These are phyloP conservation scores for Entomortierella parvispora DNA, from an alignment of 192 early-diverging fungal species.

Conservation along the genomic window DNA sequence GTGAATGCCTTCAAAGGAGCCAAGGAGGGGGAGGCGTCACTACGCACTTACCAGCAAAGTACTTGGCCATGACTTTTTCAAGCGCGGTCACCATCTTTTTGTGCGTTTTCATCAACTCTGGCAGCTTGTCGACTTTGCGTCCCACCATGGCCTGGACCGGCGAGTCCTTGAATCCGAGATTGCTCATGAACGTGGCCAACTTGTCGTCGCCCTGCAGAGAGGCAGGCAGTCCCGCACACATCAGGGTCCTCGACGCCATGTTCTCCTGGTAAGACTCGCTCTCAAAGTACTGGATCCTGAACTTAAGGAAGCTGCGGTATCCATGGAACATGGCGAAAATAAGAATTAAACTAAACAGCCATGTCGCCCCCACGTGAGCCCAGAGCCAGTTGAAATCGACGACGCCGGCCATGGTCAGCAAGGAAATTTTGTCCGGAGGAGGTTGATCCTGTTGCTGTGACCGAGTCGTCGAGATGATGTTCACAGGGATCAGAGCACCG, in stretches of 20 bases:
- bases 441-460: constrained; percentile 18
- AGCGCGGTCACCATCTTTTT: constrained; percentile 69
- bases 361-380: constrained; percentile 68
- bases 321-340: constrained; percentile 61
- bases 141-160: constrained; percentile 71
- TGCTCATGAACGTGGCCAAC: constrained; percentile 60
- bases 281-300: constrained; percentile 66
- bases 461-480: constrained; percentile 58
- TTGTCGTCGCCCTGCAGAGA: constrained; percentile 66
- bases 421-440: constrained; percentile 36
- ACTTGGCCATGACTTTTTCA: constrained; percentile 70
- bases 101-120: constrained; percentile 73
- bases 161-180: constrained; percentile 51
- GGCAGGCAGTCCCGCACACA: constrained; percentile 70
- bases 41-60: constrained; percentile 61
- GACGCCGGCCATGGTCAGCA: constrained; percentile 26
- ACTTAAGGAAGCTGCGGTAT: constrained; percentile 61
- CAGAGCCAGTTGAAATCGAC: constrained; percentile 62
- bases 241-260: constrained; percentile 74
- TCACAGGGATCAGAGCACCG: constrained; percentile 71
- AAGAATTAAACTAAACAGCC: constrained; percentile 67
- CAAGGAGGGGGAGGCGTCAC: too few species aligned
- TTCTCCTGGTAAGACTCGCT: constrained; percentile 69
- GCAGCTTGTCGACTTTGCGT: constrained; percentile 70
- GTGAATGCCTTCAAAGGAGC: too few species aligned